Evolutionary conservation across 2,329 filamentous ascomycete species (phyloP), one percentile per base, ranked within the genome.

Genomic region (Botrytis galanthina): DNA sequence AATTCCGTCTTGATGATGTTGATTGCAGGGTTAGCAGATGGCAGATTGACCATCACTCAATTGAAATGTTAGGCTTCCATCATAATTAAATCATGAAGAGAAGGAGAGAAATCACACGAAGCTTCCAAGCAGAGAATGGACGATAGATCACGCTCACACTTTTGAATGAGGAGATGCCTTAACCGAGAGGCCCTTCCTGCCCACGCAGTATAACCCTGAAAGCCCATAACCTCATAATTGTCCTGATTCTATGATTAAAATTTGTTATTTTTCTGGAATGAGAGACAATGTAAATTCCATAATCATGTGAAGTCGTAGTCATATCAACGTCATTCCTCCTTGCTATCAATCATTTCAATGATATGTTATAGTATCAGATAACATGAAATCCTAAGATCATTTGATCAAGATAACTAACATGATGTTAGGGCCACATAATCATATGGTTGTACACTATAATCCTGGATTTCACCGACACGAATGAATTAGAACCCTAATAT

Each of bases 111-210:
- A 18, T 2, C 12, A 18, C 2, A 7, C 14, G 1, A 14, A 54
- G 0, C 12, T 16, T 29, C 14, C 5, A n/a, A 54, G 12, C 7
- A 29, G 51, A 29, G 16, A 54, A 2, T 8, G 4, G 0, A 16
- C 6, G 1, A 54, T 54, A 54, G 0, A 18, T 57, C 6, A 18
- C 6, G 16, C 51, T 9, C 16, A 57, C 29, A 32, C 4, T 1
- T 54, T 4, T n/a, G 14, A n/a, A n/a, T 1, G 48, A 7, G 2
- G 12, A 6, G 48, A 54, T 29, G 0, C 2, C 26, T 0, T 18
- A 4, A 29, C n/a, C n/a, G n/a, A n/a, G n/a, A n/a, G 29, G 51
- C 2, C n/a, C 3, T 18, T n/a, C 0, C n/a, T 9, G n/a, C 29
- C n/a, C 12, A 29, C 14, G 7, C 6, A 32, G 8, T 3, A 4